Evolutionary conservation across 2,329 filamentous ascomycete genomes (phyloP), one percentile per base, ranked within the genome.

Genomic region (Cladosporium colombiae): DNA sequence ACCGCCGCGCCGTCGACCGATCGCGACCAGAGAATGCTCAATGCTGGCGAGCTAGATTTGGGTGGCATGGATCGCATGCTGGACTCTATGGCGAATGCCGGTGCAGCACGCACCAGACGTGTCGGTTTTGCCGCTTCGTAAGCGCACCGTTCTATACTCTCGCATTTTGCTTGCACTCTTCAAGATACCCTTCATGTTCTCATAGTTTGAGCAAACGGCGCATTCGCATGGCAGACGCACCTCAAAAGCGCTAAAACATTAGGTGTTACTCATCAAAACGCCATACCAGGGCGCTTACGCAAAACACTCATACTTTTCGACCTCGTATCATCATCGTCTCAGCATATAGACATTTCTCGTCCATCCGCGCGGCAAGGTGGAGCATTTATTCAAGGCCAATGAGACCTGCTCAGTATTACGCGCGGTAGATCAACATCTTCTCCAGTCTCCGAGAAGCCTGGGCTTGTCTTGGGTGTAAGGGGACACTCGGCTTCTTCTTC

Each of bases 361-460:
- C 5, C 27, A 50, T 50, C 79, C 81, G 81, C 81, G 80, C 77
- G 77, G 75, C 74, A 77, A 82, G 81, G 82, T 83, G 81, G 82
- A 83, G 82, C 81, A 79, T 78, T 78, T 79, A 71, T 59, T 82
- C 79, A 77, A 82, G 80, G 76, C 72, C 74, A 78, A 81, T 82
- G 81, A 81, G 81, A 81, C 77, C 73, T 80, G 81, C 81, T 83
- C 82, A 82, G 82, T 84, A 84, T 82, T 78, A 78, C 79, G 78
- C 78, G 81, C 81, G 81, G 78, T 73, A 84, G 40, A 83, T 77
- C 72, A 77, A 82, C 44, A 14, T n/a, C 58, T 50, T 55, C 60
- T 65, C 63, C 64, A 52, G 66, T 68, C 63, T 61, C 62, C 63
- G 59, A 69, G 21, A 68, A 69, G 65, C 65, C 25, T 25, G 33